phyloP scores from a whole-genome alignment of 495 filamentous ascomycete species.

The Hypoxylon fragiforme region DNA sequence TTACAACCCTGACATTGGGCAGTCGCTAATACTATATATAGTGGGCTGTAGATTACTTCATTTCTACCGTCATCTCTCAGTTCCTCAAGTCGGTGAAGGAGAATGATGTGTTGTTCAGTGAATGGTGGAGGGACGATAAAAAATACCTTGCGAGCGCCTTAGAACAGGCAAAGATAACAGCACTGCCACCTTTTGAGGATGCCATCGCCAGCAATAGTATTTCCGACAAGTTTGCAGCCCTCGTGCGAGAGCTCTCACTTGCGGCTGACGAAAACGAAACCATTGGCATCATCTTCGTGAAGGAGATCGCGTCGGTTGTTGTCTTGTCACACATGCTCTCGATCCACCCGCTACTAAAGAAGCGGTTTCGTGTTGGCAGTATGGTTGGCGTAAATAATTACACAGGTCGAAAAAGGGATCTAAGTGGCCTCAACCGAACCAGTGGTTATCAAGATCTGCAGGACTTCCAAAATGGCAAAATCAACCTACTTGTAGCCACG shows the following conservation, averaged over 20 bases:
- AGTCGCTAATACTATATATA: background rate
- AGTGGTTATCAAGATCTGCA: constrained; percentile 63
- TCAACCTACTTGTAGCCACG: constrained; percentile 81
- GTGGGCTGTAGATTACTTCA: constrained; percentile 75
- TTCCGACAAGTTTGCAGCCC: constrained; percentile 56
- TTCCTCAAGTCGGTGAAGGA: constrained; percentile 45
- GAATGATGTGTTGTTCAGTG: constrained; percentile 38
- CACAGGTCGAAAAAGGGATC: constrained; percentile 48
- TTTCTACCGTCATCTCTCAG: constrained; percentile 57
- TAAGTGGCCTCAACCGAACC: constrained; percentile 63
- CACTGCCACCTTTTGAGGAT: constrained; percentile 26
- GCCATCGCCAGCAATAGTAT: constrained; percentile 34
- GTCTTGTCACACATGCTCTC: constrained; percentile 69
- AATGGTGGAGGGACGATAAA: constrained; percentile 57
- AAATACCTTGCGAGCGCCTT: constrained; percentile 62
- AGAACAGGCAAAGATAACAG: constrained; percentile 44
- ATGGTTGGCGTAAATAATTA: constrained; percentile 74
- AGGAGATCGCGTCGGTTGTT: constrained; percentile 69
- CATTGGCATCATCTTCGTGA: constrained; percentile 77
- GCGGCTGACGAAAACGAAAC: constrained; percentile 53
- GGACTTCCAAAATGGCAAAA: constrained; percentile 67
- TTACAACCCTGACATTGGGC: too few species aligned
- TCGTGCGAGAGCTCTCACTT: constrained; percentile 59
- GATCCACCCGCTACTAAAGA: constrained; percentile 57
- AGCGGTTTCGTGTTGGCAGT: constrained; percentile 62